phyloP scores from a whole-genome alignment of 495 filamentous ascomycete species.

The Cercophora scortea region DNA sequence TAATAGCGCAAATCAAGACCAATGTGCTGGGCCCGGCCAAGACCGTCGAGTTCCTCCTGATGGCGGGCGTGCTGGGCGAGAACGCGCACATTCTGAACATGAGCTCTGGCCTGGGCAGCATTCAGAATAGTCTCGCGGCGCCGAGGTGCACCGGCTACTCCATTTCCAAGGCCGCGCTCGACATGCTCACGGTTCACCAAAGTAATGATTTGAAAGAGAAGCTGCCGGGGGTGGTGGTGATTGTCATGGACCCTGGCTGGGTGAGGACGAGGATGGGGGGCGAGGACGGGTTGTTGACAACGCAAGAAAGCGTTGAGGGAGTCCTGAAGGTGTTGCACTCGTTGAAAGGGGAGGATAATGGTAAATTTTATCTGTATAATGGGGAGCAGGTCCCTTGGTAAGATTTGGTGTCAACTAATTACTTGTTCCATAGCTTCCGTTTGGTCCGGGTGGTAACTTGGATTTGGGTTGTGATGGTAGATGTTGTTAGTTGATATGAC shows the following conservation, averaged over 20 bases:
- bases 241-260: slow-evolving; percentile 55
- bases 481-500: too few species aligned
- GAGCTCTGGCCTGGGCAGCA: slow-evolving; percentile 27
- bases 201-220: slow-evolving; percentile 22
- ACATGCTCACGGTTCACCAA: slow-evolving; percentile 37
- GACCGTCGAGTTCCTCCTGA: slow-evolving; percentile 22
- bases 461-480: too few species aligned
- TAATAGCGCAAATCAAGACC: slow-evolving; percentile 20
- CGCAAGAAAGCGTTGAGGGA: slow-evolving; percentile 35
- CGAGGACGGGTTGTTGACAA: slow-evolving; percentile 33
- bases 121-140: slow-evolving; percentile 5
- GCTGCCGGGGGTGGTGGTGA: slow-evolving; percentile 35
- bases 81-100: slow-evolving; percentile 31
- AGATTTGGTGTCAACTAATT: neutral
- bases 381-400: slow-evolving; percentile 23
- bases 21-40: slow-evolving; percentile 38
- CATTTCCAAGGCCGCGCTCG: slow-evolving; percentile 35
- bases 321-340: slow-evolving; percentile 20
- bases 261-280: slow-evolving; percentile 58
- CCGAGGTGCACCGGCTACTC: slow-evolving; percentile 26
- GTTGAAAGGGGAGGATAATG: slow-evolving; percentile 31
- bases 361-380: slow-evolving; percentile 19
- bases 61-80: slow-evolving; percentile 11
- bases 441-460: too few species aligned
- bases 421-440: too few species aligned